These are phyloP conservation scores for Chlamydomonas reinhardtii DNA, from an alignment of 163 green algal species.

Conservation along the genomic window DNA sequence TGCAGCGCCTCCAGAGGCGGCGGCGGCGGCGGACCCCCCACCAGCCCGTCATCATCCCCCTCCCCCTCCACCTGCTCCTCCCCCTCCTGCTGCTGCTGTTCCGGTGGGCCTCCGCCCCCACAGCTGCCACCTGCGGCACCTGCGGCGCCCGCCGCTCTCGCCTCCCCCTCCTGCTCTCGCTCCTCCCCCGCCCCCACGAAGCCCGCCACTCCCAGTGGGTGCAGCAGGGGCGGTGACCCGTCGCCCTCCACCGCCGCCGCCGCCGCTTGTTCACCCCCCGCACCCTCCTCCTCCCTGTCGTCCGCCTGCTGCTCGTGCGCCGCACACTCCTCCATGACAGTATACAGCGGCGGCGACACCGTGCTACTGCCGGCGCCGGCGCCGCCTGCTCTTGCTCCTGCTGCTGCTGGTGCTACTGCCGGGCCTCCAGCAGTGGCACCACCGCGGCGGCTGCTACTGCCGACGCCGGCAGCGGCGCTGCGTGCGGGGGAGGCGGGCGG, in stretches of 20 bases:
- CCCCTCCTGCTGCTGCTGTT: not conserved
- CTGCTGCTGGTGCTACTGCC: not conserved
- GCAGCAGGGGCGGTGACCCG: too few relatives aligned
- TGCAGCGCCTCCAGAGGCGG: conserved; percentile 66
- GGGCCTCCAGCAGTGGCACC: too few relatives aligned
- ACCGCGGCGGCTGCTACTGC: too few relatives aligned
- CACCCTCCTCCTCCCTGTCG: not conserved
- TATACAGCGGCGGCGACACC: not conserved
- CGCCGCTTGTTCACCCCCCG: not conserved
- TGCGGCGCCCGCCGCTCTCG: not conserved
- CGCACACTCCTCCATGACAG: conserved; percentile 1
- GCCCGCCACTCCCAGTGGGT: too few relatives aligned
- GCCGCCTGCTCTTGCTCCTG: not conserved
- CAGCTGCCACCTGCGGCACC: not conserved
- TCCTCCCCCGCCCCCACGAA: too few relatives aligned
- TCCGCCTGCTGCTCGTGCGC: not conserved
- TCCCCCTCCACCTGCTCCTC: not conserved
- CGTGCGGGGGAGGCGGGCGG: not conserved
- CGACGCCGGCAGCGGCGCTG: not conserved
- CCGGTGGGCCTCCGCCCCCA: not conserved
- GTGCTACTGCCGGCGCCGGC: not conserved
- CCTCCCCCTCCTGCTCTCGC: too few relatives aligned
- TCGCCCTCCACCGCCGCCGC: not conserved
- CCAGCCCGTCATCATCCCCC: not conserved
- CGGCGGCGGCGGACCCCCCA: not conserved